These are phyloP conservation scores for Colletotrichum tanaceti DNA, from an alignment of 2,329 filamentous ascomycete species.

Conservation along the genomic window DNA sequence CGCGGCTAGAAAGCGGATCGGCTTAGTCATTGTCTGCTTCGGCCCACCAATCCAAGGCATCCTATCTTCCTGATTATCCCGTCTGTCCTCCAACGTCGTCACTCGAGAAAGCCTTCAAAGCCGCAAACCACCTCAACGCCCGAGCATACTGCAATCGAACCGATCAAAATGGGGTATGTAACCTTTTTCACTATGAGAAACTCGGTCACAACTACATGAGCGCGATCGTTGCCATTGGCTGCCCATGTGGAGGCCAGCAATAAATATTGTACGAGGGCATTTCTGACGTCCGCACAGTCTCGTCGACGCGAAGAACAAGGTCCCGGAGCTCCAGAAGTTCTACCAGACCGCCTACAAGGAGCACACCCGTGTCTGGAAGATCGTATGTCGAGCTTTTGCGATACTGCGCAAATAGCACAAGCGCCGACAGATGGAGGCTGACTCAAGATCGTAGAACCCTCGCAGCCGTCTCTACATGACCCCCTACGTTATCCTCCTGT, in stretches of 20 bases:
- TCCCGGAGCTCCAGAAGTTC: conserved; percentile 78
- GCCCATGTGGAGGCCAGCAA: background rate
- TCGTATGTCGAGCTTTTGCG: conserved; percentile 67
- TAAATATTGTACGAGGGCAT: conserved; percentile 38
- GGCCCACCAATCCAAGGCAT: conserved; percentile 37
- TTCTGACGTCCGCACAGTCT: conserved; percentile 57
- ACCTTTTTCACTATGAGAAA: background rate
- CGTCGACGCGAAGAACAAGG: conserved; percentile 80
- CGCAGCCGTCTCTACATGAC: conserved; percentile 74
- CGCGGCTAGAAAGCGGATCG: conserved; percentile 1
- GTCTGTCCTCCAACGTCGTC: conserved; percentile 47
- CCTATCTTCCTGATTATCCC: conserved; percentile 39
- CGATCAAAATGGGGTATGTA: conserved; percentile 57
- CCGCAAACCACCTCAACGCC: conserved; percentile 43
- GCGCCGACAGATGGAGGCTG: conserved; percentile 22
- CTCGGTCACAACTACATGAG: background rate
- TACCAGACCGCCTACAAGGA: conserved; percentile 80
- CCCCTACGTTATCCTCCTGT: conserved; percentile 75
- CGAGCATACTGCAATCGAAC: conserved; percentile 44
- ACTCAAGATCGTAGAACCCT: conserved; percentile 61
- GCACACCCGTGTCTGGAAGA: conserved; percentile 79
- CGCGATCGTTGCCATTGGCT: conserved; percentile 43
- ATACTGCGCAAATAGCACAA: background rate
- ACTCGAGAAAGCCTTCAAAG: conserved; percentile 36
- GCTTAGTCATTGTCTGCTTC: conserved; percentile 28